Evolutionary conservation across 371 early-diverging fungal species (phyloP).

Genomic region (Mortierella sp.): DNA sequence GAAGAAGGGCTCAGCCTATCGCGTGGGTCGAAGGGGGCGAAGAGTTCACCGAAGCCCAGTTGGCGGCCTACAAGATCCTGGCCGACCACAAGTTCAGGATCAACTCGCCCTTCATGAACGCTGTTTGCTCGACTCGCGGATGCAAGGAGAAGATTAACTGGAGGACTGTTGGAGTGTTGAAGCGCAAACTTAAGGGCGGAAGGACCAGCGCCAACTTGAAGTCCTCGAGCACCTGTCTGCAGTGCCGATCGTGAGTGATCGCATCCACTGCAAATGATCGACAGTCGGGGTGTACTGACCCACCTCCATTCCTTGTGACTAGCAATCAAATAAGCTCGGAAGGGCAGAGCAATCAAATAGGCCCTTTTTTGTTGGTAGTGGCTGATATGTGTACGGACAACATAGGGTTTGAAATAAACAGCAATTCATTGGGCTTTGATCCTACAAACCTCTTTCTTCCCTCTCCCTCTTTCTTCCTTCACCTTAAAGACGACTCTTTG

Average conservation of each 20-base stretch:
- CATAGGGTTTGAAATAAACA: no score
- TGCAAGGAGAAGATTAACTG: not conserved
- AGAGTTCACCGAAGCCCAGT: not conserved
- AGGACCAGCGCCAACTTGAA: not conserved
- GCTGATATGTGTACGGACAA: no score
- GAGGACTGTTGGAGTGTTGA: not conserved
- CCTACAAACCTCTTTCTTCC: no score
- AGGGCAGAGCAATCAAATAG: no score
- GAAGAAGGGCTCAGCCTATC: not conserved
- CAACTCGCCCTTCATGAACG: slow-evolving; percentile 1
- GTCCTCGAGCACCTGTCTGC: not conserved
- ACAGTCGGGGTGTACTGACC: no score
- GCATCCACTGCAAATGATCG: no score
- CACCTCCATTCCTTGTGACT: no score
- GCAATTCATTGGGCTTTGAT: no score
- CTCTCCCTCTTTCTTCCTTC: no score
- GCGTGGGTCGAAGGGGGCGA: not conserved
- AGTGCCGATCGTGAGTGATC: not conserved
- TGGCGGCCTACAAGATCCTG: not conserved
- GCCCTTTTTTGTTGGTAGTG: no score
- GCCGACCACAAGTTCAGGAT: not conserved
- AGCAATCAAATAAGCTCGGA: no score
- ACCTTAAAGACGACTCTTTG: no score
- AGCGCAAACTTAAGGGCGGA: not conserved
- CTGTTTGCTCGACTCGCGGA: not conserved